phyloP scores from a whole-genome alignment of 2,329 filamentous ascomycete species.

The Epichloe uncinata region DNA sequence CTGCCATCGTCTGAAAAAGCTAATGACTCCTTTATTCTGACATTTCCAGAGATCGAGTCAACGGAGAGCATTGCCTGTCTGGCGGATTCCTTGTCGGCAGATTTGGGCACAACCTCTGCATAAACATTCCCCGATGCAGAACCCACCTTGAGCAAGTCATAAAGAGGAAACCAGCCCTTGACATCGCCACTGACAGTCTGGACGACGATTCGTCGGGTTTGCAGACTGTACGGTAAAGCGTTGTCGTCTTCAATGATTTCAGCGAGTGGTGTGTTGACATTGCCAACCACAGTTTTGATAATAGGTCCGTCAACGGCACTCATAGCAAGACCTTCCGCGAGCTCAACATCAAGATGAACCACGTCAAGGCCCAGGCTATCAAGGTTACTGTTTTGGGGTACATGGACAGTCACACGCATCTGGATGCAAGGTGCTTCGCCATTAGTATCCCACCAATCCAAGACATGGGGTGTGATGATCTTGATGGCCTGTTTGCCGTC shows the following conservation, averaged over 20 bases:
- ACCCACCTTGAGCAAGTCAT: constrained; percentile 32
- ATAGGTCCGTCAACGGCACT: constrained; percentile 14
- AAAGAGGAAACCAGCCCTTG: constrained; percentile 36
- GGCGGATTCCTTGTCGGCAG: constrained; percentile 19
- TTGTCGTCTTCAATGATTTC: constrained; percentile 12
- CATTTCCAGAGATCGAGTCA: constrained; percentile 28
- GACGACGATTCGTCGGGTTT: constrained; percentile 28
- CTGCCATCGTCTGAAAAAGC: constrained; percentile 8
- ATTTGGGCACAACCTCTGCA: constrained; percentile 27
- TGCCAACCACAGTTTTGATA: constrained; percentile 25
- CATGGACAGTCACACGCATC: constrained; percentile 33
- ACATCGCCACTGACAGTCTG: constrained; percentile 31
- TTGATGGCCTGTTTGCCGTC: constrained; percentile 21
- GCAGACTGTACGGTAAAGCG: constrained; percentile 25
- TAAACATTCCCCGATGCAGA: constrained; percentile 30
- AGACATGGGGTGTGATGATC: constrained; percentile 24
- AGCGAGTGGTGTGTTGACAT: constrained; percentile 18
- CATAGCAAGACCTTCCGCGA: constrained; percentile 28
- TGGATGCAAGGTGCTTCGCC: constrained; percentile 30
- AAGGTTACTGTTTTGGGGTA: constrained; percentile 27
- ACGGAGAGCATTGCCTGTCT: constrained; percentile 28
- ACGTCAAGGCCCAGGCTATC: constrained; percentile 22
- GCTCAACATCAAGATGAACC: constrained; percentile 25
- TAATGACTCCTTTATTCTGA: constrained; percentile 30
- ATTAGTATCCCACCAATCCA: constrained; percentile 18